phyloP scores from a whole-genome alignment of 768 basidiomycete species.

The Lentinus brumalis region DNA sequence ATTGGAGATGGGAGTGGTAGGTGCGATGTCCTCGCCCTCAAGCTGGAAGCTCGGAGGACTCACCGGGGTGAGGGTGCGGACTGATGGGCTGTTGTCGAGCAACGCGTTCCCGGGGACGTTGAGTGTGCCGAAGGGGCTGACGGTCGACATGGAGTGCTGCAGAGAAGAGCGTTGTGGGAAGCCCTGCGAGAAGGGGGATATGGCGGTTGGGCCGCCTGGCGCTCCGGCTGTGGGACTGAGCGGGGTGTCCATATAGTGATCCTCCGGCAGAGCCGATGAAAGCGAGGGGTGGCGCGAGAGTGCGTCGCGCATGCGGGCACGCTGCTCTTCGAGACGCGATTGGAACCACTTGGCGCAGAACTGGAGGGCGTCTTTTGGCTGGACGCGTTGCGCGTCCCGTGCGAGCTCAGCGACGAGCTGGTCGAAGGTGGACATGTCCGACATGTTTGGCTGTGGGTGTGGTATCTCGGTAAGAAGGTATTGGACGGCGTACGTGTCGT shows the following conservation, averaged over 20 bases:
- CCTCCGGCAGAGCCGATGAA: constrained; percentile 53
- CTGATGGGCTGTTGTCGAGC: constrained; percentile 40
- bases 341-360: constrained; percentile 97
- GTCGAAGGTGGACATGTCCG: constrained; percentile 74
- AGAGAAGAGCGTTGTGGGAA: constrained; percentile 55
- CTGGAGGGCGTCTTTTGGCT: constrained; percentile 90
- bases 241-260: constrained; percentile 61
- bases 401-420: constrained; percentile 81
- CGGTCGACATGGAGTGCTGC: constrained; percentile 49
- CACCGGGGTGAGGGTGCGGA: constrained; percentile 23
- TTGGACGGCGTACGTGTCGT: neutral
- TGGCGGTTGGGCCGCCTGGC: constrained; percentile 39
- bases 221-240: constrained; percentile 34
- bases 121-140: constrained; percentile 74
- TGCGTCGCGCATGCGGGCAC: constrained; percentile 69
- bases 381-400: constrained; percentile 81
- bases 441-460: constrained; percentile 1
- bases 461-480: constrained; percentile 8
- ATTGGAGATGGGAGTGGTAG: constrained; percentile 55
- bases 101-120: constrained; percentile 83
- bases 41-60: constrained; percentile 59
- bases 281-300: constrained; percentile 56
- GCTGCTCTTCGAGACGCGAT: constrained; percentile 81
- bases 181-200: constrained; percentile 54
- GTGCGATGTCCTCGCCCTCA: constrained; percentile 59